Base-by-base conservation (phyloP, 352 stramenopile species). In the Globisporangium megalacanthum region DNA sequence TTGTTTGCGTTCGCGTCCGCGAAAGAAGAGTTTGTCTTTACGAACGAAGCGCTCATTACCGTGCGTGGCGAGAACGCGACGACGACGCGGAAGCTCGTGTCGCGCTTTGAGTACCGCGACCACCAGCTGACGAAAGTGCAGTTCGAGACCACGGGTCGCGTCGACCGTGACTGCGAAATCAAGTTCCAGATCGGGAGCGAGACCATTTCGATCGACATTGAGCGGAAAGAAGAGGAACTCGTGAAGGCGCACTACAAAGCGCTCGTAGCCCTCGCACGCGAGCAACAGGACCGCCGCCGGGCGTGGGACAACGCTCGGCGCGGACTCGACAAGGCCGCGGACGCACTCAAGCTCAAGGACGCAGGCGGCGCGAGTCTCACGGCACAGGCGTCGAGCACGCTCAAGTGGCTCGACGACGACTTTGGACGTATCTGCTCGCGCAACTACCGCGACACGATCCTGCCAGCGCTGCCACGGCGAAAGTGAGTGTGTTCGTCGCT, bases 11-110 rank as follows among this genome's bases (percentile, higher is more conserved):
- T 89, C 44, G 52, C 73, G 37, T 82, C 76, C 10, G 49, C 66
- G 7, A 82, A 86, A 41, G 75, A 86, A 53, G 78, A 85, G 58
- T 86, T 83, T 44, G 65, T 71, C 13, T 83, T 88, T 67, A 86
- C 77, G n/a, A 88, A 79, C 65, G 59, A 83, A 52, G 78, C 78
- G 17, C 25, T 88, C 36, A 66, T 88, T 52, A 62, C 57, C 14
- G 17, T 71, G 10, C 46, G 65, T 45, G 75, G 71, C 20, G 62
- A 73, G 44, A 80, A 33, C 41, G 70, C 75, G 14, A 80, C 63
- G 0, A 86, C 75, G 0, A 83, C 78, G 3, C 78, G 78, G 25
- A 73, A 73, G 52, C 65, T 86, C 13, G 70, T 82, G 19, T 33
- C 70, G 33, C 71, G 75, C 17, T 64, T 62, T 33, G 68, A 78